phyloP scores from a whole-genome alignment of 1,139 yeast species.

The Suhomyces bolitotheri region DNA sequence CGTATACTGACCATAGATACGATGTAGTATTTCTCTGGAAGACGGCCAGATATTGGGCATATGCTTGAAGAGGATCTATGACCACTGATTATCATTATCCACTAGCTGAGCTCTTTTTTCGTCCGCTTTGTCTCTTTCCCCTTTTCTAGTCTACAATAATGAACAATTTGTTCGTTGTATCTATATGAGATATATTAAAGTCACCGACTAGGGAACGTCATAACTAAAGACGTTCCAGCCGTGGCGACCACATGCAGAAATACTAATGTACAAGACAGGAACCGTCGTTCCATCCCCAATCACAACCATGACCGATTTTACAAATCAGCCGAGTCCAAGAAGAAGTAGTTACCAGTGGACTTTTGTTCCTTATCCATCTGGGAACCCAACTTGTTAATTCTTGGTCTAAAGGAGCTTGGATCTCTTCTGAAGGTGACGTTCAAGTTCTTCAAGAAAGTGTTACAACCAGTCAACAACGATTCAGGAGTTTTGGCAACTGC shows the following conservation, averaged over 20 bases:
- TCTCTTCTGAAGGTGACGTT: conserved; percentile 99
- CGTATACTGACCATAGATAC: no score
- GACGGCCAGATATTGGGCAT: no score
- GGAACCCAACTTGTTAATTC: conserved; percentile 95
- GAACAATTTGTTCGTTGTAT: no score
- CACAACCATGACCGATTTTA: conserved; percentile 20
- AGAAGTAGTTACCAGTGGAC: conserved; percentile 87
- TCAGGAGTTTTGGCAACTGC: conserved; percentile 88
- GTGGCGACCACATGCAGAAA: conserved; percentile 14
- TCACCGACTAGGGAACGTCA: conserved; percentile 18
- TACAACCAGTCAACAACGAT: conserved; percentile 93
- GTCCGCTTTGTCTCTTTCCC: no score
- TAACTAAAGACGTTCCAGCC: conserved; percentile 13
- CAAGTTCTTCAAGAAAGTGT: conserved; percentile 92
- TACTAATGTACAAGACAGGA: conserved; percentile 16
- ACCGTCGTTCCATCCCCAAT: conserved; percentile 3
- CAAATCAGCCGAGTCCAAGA: conserved; percentile 70
- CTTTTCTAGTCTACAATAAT: no score
- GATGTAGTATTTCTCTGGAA: no score
- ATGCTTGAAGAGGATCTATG: no score
- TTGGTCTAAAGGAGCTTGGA: conserved; percentile 95
- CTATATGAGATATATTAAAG: no score
- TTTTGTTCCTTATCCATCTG: conserved; percentile 99
- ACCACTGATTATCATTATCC: no score
- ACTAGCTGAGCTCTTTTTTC: no score